Evolutionary conservation across 2,329 filamentous ascomycete species (phyloP).

Genomic region (Talaromyces amestolkiae): DNA sequence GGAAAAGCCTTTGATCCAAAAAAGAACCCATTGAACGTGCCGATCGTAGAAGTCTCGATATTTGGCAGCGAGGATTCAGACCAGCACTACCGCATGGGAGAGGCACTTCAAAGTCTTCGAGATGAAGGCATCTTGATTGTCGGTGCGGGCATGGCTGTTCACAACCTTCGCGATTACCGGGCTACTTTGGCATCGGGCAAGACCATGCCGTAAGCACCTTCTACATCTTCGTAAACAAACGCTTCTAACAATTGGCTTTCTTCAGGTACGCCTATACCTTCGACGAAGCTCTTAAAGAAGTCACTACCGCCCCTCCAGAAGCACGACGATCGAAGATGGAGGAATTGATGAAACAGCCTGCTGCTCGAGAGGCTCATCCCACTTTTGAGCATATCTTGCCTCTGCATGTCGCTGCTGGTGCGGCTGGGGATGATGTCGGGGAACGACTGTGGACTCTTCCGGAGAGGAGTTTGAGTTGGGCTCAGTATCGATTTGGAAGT

Average conservation of each 20-base stretch:
- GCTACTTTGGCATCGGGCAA: slow-evolving; percentile 1
- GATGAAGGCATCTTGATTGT: slow-evolving; percentile 68
- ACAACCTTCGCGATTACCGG: slow-evolving; percentile 61
- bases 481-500: slow-evolving; percentile 52
- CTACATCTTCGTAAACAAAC: not conserved
- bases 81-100: slow-evolving; percentile 66
- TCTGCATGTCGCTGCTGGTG: slow-evolving; percentile 57
- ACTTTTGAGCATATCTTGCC: slow-evolving; percentile 62
- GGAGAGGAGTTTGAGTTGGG: slow-evolving; percentile 56
- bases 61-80: slow-evolving; percentile 63
- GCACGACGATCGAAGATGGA: slow-evolving; percentile 46
- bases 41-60: slow-evolving; percentile 70
- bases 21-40: slow-evolving; percentile 61
- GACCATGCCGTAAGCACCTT: slow-evolving; percentile 15
- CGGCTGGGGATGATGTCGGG: slow-evolving; percentile 50
- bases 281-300: slow-evolving; percentile 66
- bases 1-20: slow-evolving; percentile 58
- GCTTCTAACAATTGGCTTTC: slow-evolving; percentile 26
- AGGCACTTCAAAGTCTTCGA: slow-evolving; percentile 63
- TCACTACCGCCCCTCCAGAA: slow-evolving; percentile 51
- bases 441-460: slow-evolving; percentile 49
- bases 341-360: slow-evolving; percentile 48
- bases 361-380: slow-evolving; percentile 63
- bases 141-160: slow-evolving; percentile 71
- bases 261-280: slow-evolving; percentile 59